Base-by-base conservation (phyloP, 116 monocot genomes). In the Thalassia testudinum region DNA sequence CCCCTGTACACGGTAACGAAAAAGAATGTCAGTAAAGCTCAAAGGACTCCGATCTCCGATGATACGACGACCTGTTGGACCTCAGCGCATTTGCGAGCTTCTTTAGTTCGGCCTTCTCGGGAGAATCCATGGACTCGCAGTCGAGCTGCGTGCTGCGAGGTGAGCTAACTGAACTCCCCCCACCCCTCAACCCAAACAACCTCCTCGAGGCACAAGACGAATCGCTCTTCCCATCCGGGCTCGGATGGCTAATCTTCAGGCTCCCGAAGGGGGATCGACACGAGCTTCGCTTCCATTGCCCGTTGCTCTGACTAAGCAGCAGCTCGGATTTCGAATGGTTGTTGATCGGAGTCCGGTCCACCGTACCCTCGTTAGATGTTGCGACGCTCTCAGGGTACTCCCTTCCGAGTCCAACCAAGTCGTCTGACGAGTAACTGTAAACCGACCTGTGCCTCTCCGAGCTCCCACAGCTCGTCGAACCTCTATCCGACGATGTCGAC, bases 31-130 rank as follows among this genome's bases (percentile, higher is more conserved):
- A 47, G 14, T 37, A 70, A 16, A 49, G 43, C 29, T 52, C 58
- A 30, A 59, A 70, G 26, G 78, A 76, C 63, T 62, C 56, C 47
- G 73, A 23, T 66, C 75, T 68, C 55, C 64, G 72, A 19, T 58
- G 55, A 27, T 11, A 43, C 34, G 16, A 21, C 29, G 6, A 14
- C 16, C 42, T 14, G 2, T 24, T 62, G n/a, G 37, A 52, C 61
- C 56, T 76, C 29, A 91, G 50, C 23, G 60, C 85, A 50, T 57
- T 52, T 5, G 91, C 85, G 49, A 78, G 67, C 43, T 78, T 85
- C 53, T 68, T 81, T 22, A 85, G 55, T 57, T 74, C 64, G 7
- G 18, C 34, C 57, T 72, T 72, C 57, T 75, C 83, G 34, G 77
- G 69, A 56, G 34, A 47, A 26, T 72, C 67, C 12, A 14, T 29